Conservation (phyloP, 495 filamentous ascomycete species). For the Daldinia grandis region DNA sequence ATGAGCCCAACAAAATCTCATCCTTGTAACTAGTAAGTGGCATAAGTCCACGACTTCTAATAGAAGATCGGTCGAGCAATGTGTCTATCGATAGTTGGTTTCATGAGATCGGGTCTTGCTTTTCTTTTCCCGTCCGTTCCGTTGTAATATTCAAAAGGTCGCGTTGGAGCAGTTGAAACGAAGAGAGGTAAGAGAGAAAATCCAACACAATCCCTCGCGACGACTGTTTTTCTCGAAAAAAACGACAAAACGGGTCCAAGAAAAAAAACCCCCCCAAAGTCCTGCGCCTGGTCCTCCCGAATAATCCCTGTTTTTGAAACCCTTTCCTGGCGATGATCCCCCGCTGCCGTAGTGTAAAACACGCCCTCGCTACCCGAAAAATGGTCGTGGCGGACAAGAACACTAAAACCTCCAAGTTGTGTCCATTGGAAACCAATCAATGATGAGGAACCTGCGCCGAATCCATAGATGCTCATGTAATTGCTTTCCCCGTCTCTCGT, state of each 20-base stretch:
- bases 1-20: constrained; percentile 27
- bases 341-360: constrained; percentile 33
- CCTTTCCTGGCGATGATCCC: constrained; percentile 39
- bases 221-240: constrained; percentile 12
- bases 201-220: constrained; percentile 19
- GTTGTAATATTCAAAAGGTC: constrained; percentile 38
- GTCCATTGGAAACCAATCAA: constrained; percentile 33
- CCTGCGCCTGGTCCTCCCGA: constrained; percentile 38
- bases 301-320: constrained; percentile 34
- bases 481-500: constrained; percentile 19
- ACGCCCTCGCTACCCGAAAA: constrained; percentile 33
- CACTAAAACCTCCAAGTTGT: constrained; percentile 27
- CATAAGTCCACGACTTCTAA: constrained; percentile 16
- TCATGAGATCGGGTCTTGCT: constrained; percentile 36
- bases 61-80: constrained; percentile 22
- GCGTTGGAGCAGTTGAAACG: constrained; percentile 38
- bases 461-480: constrained; percentile 40
- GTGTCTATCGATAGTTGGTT: constrained; percentile 18
- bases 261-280: constrained; percentile 32
- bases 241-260: constrained; percentile 13
- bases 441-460: constrained; percentile 32
- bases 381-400: constrained; percentile 29
- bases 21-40: constrained; percentile 8
- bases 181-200: constrained; percentile 33
- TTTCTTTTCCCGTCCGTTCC: constrained; percentile 38